A percentile compares a stretch with the other conserved stretches of the same genome.
These are phyloP conservation scores for Amborella trichopoda DNA, from an alignment of 164 flowering plant species.

Conservation along the genomic window DNA sequence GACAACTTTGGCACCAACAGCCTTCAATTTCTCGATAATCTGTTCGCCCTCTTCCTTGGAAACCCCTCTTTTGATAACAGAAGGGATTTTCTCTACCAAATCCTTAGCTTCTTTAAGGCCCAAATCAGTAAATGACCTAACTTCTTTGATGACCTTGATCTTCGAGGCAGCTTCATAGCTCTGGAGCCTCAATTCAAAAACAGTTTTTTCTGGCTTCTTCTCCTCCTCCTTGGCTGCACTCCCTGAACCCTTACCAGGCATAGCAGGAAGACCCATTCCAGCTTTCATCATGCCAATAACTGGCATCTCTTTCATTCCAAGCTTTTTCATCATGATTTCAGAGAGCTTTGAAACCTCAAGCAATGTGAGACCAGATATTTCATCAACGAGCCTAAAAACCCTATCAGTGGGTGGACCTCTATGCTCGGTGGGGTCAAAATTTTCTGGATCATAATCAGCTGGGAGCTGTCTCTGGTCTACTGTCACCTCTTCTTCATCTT, in stretches of 20 bases:
- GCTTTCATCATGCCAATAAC: constrained; percentile 78
- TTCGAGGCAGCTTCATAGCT: constrained; percentile 68
- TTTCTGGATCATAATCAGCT: constrained; percentile 74
- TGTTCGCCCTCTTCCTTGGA: constrained; percentile 22
- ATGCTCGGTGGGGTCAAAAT: constrained; percentile 76
- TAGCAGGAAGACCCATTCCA: constrained; percentile 46
- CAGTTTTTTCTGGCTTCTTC: constrained; percentile 64
- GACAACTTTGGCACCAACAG: constrained; percentile 19
- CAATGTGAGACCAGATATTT: constrained; percentile 49
- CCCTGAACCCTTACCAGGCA: constrained; percentile 6
- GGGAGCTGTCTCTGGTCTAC: constrained; percentile 80
- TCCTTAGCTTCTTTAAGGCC: constrained; percentile 32
- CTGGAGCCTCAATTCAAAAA: constrained; percentile 78
- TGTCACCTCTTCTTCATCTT: constrained; percentile 49
- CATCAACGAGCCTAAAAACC: constrained; percentile 57
- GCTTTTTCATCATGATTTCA: constrained; percentile 46
- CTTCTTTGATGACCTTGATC: constrained; percentile 91
- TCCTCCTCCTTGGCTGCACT: constrained; percentile 40
- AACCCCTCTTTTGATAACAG: constrained; percentile 23
- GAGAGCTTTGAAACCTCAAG: constrained; percentile 63
- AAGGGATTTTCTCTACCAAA: constrained; percentile 26
- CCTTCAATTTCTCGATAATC: constrained; percentile 27
- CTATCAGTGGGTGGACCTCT: constrained; percentile 18
- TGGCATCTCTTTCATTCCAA: constrained; percentile 62
- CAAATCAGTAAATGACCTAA: constrained; percentile 60